These are phyloP conservation scores for Exophiala spinifera DNA, from an alignment of 2,329 filamentous ascomycete genomes.

Conservation along the genomic window DNA sequence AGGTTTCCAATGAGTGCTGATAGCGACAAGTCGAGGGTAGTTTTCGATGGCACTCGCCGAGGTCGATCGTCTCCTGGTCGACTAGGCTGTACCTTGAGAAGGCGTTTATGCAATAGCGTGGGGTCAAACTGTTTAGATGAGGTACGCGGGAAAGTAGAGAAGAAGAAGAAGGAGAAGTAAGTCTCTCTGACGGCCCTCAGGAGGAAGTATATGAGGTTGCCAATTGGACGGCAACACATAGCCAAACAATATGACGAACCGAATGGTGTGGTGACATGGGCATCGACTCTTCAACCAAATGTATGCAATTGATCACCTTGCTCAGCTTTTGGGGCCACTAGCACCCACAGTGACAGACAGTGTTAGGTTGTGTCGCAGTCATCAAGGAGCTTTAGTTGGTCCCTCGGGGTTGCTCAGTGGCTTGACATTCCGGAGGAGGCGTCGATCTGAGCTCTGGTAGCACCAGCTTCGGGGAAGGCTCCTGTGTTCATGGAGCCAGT, in stretches of 20 bases:
- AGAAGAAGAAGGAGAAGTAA: slow-evolving; percentile 7
- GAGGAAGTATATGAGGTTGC: slow-evolving; percentile 25
- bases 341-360: slow-evolving; percentile 1
- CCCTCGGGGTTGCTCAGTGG: neutral
- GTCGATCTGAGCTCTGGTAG: slow-evolving; percentile 10
- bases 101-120: neutral
- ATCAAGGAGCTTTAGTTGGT: slow-evolving; percentile 1
- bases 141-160: slow-evolving; percentile 9
- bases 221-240: slow-evolving; percentile 20
- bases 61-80: too few species aligned
- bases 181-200: slow-evolving; percentile 4
- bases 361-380: slow-evolving; percentile 5
- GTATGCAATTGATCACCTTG: slow-evolving; percentile 1
- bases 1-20: too few species aligned
- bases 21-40: too few species aligned
- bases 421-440: slow-evolving; percentile 5
- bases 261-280: neutral
- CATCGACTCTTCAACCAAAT: neutral
- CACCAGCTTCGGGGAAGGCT: slow-evolving; percentile 3
- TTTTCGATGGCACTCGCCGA: too few species aligned
- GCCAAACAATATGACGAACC: slow-evolving; percentile 7
- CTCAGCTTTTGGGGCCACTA: neutral
- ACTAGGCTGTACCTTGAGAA: too few species aligned
- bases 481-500: neutral
- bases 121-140: neutral